Percentiles rank a stretch among this genome's conserved stretches.
Conservation (phyloP, 345 rosid genomes). For the Excoecaria agallocha region DNA sequence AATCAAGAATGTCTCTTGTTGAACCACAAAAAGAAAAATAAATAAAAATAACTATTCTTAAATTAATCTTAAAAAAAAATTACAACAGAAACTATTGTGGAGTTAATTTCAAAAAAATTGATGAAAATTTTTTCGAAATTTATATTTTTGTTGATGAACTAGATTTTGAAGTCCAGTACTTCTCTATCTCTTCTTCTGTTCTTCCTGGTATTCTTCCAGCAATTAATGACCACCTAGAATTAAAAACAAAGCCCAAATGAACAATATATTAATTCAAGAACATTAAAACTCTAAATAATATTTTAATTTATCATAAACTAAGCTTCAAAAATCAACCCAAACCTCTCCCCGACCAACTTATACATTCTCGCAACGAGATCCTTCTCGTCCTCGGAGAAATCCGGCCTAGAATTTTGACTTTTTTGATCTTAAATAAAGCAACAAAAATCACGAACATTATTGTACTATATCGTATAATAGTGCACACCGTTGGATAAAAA, state of each 20-base stretch:
- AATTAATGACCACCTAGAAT: conserved; percentile 57
- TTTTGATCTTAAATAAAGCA: conserved; percentile 8
- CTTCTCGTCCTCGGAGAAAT: conserved; percentile 54
- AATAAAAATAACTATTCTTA: too few relatives aligned
- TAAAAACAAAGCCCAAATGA: not conserved
- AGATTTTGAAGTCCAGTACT: conserved; percentile 49
- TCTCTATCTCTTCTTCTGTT: conserved; percentile 58
- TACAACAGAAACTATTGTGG: too few relatives aligned
- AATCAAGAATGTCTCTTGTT: too few relatives aligned
- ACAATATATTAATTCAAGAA: too few relatives aligned
- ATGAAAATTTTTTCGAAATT: too few relatives aligned
- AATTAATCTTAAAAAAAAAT: too few relatives aligned
- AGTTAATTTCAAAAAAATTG: too few relatives aligned
- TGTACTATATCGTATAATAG: too few relatives aligned
- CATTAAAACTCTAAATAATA: too few relatives aligned
- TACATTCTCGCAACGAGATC: conserved; percentile 45
- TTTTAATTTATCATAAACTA: too few relatives aligned
- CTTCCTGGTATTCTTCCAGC: conserved; percentile 68
- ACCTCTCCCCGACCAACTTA: conserved; percentile 48
- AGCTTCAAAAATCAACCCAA: not conserved
- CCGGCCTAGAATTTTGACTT: conserved; percentile 13
- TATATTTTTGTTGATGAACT: conserved; percentile 9
- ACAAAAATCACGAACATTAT: not conserved
- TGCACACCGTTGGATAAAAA: too few relatives aligned
- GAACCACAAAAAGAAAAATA: too few relatives aligned